phyloP scores from a whole-genome alignment of 768 basidiomycete species.

The Paxillus involutus region DNA sequence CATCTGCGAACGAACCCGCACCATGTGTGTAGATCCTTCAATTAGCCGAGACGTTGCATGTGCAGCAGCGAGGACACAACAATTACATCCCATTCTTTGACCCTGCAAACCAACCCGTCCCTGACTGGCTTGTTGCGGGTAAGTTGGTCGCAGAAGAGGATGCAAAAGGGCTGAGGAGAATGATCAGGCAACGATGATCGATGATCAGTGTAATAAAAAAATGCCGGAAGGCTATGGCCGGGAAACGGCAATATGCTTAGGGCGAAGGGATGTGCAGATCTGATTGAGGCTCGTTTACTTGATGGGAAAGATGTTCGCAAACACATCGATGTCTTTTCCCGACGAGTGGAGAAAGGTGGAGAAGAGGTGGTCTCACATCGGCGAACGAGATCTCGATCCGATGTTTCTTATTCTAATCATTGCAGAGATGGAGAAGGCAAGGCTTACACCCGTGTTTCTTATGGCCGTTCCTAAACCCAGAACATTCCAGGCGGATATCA shows the following conservation, averaged over 20 bases:
- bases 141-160: slow-evolving; percentile 48
- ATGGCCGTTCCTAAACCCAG: slow-evolving; percentile 4
- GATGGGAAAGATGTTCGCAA: slow-evolving; percentile 96
- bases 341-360: slow-evolving; percentile 80
- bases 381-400: slow-evolving; percentile 23
- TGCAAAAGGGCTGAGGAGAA: too few species aligned
- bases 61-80: slow-evolving; percentile 58
- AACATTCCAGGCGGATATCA: slow-evolving; percentile 72
- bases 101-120: slow-evolving; percentile 67
- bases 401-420: slow-evolving; percentile 95
- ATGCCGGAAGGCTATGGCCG: slow-evolving; percentile 99
- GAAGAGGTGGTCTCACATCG: too few species aligned
- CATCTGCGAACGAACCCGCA: slow-evolving; percentile 22
- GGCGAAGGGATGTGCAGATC: slow-evolving; percentile 72
- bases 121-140: slow-evolving; percentile 66
- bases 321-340: slow-evolving; percentile 80
- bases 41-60: slow-evolving; percentile 31
- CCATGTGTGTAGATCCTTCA: slow-evolving; percentile 29
- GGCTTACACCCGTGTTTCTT: slow-evolving; percentile 9
- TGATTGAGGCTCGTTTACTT: slow-evolving; percentile 85
- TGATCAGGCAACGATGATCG: slow-evolving; percentile 58
- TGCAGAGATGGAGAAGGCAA: slow-evolving; percentile 95
- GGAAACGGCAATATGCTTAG: slow-evolving; percentile 77
- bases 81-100: slow-evolving; percentile 83
- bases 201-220: slow-evolving; percentile 89